Evolutionary conservation across 306 rosid species (phyloP).

Genomic region (Sechiopsis laciniata): DNA sequence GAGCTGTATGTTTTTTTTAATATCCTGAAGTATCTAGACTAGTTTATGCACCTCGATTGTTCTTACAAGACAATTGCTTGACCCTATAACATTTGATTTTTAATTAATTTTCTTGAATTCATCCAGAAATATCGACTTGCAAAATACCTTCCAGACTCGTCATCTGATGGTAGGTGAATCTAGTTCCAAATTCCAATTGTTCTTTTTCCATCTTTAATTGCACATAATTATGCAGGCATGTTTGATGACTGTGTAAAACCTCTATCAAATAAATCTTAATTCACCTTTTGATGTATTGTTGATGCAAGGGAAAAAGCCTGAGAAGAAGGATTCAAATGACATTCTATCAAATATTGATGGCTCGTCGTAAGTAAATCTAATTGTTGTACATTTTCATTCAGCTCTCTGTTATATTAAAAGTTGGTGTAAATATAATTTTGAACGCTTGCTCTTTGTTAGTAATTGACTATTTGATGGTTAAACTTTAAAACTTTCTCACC

Average conservation of each 20-base stretch:
- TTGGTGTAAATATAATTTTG: slow-evolving; percentile 5
- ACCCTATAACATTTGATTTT: neutral
- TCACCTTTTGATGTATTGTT: slow-evolving; percentile 32
- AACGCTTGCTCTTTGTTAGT: neutral
- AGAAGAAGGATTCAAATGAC: slow-evolving; percentile 87
- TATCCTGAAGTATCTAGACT: too few relatives aligned
- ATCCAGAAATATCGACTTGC: slow-evolving; percentile 95
- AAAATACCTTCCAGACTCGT: slow-evolving; percentile 78
- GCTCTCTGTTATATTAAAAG: neutral
- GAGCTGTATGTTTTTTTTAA: neutral
- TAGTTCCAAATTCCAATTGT: slow-evolving; percentile 6
- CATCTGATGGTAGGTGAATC: slow-evolving; percentile 72
- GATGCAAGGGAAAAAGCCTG: slow-evolving; percentile 72
- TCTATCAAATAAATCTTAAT: neutral
- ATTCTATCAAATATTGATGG: slow-evolving; percentile 70
- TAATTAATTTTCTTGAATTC: slow-evolving; percentile 26
- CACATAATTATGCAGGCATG: neutral
- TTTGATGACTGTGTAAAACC: neutral
- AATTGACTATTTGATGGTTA: neutral
- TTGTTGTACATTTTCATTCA: slow-evolving; percentile 17
- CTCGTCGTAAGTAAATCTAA: slow-evolving; percentile 73
- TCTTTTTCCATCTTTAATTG: slow-evolving; percentile 21
- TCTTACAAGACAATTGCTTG: too few relatives aligned
- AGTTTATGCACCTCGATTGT: too few relatives aligned
- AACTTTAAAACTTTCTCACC: slow-evolving; percentile 2